Evolutionary conservation across 345 rosid genomes (phyloP).

Genomic region (Reutealis trisperma): DNA sequence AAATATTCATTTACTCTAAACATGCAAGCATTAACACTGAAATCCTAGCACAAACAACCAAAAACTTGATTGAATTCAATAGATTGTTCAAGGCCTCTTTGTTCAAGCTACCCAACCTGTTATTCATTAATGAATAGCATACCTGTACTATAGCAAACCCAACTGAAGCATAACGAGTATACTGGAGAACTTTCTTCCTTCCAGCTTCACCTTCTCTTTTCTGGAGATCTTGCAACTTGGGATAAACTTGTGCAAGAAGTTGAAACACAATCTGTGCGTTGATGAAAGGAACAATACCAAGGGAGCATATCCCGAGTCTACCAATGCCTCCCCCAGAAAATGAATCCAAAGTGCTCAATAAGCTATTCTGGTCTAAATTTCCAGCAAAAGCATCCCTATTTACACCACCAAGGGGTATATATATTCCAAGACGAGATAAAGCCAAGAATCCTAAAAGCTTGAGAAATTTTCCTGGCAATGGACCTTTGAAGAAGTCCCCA

Average conservation of each 20-base stretch:
- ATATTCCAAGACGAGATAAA: conserved; percentile 88
- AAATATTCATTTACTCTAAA: not conserved
- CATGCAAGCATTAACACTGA: not conserved
- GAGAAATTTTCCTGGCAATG: conserved; percentile 88
- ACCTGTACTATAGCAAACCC: conserved; percentile 92
- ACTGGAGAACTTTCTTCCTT: conserved; percentile 90
- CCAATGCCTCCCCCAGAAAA: conserved; percentile 99
- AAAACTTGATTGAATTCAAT: conserved; percentile 1
- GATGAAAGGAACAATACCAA: conserved; percentile 95
- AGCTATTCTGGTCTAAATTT: conserved; percentile 87
- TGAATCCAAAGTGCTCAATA: conserved; percentile 89
- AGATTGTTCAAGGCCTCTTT: not conserved
- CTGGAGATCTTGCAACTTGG: conserved; percentile 99
- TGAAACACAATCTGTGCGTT: conserved; percentile 96
- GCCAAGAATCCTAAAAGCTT: conserved; percentile 85
- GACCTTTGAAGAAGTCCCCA: conserved; percentile 96
- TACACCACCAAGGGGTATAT: conserved; percentile 94
- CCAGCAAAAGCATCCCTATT: conserved; percentile 90
- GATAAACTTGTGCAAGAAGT: conserved; percentile 94
- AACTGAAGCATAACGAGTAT: conserved; percentile 90
- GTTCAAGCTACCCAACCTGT: conserved; percentile 12
- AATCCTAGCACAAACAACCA: conserved; percentile 5
- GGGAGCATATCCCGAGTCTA: conserved; percentile 93
- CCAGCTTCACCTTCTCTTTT: conserved; percentile 99
- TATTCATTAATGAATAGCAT: conserved; percentile 10